A percentile compares a stretch with the other conserved stretches of the same genome.
Conservation (phyloP, 1,284 basidiomycete genomes). For the Testicularia cyperi region DNA sequence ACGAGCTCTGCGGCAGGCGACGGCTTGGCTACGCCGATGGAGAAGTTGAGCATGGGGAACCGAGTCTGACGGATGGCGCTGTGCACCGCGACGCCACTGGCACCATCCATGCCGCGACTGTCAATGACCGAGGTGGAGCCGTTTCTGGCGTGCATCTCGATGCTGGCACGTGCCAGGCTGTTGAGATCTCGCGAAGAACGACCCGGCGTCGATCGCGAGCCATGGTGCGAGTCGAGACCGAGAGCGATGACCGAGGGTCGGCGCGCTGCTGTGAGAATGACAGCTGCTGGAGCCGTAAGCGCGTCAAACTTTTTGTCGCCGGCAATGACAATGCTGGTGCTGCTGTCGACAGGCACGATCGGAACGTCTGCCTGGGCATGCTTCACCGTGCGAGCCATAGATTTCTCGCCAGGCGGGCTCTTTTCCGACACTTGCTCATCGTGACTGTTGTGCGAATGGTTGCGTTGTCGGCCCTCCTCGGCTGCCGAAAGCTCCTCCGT, state of each 20-base stretch:
- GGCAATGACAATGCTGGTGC: not conserved
- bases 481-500: not conserved
- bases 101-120: constrained; percentile 2
- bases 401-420: too few species aligned
- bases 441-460: constrained; percentile 4
- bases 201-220: not conserved
- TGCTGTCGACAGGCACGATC: too few species aligned
- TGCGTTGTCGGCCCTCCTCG: constrained; percentile 10
- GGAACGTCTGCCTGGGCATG: too few species aligned
- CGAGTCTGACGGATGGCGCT: constrained; percentile 20
- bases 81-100: not conserved
- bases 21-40: constrained; percentile 23
- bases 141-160: not conserved
- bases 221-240: not conserved
- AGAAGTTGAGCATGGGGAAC: constrained; percentile 24
- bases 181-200: not conserved
- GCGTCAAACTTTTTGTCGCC: not conserved
- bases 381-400: too few species aligned
- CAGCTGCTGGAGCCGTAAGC: not conserved
- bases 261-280: not conserved
- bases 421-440: constrained; percentile 1
- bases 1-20: constrained; percentile 5
- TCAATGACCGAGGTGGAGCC: constrained; percentile 5
- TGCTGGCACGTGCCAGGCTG: not conserved
- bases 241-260: not conserved